Base-by-base conservation (phyloP, 768 basidiomycete species). In the Bullera alba region DNA sequence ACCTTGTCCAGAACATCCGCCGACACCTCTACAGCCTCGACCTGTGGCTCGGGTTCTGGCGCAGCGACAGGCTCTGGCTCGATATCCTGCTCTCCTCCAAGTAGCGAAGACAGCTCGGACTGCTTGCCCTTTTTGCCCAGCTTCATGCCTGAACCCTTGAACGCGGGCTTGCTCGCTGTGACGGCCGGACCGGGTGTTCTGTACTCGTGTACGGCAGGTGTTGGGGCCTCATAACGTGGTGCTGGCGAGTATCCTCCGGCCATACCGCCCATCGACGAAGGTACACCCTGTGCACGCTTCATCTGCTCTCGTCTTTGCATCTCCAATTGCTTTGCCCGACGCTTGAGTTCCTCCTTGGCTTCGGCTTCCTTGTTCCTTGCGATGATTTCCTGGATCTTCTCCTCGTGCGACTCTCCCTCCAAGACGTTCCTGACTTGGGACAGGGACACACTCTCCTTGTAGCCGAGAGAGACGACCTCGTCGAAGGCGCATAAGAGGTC, bases 301-400 rank as follows among this genome's bases (percentile, higher is more conserved):
- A 93, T 89, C 70, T 92, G 89, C 69, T 99, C 93, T 28, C 92
- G 79, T 35, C 93, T 83, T 68, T 97, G 95, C 83, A 95, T 87
- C 73, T 99, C 95, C 54, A 99, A 82, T 66, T 96, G 91, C 71
- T 95, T 95, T 0, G 95, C 92, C 26, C 93, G 85, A 34, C 95
- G 83, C 72, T 97, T 97, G 68, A 99, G 84, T 67, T 96, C 93
- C 71, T 99, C 95, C 71, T 99, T 99, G 2, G 93, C 95, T 66
- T 99, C 95, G 5, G 90, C 90, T 75, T 99, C 95, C 75, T 97
- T 97, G 77, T 99, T 97, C 85, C 87, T 80, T 10, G 91, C 86
- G 60, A 97, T 99, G 72, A 97, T 97, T 67, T 97, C 93, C 69
- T 96, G 91, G 50, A 99, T 96, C 71, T 77, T 76, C 58, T 77